Evolutionary conservation across 129 eudicot genomes (phyloP).

Genomic region (Saposhnikovia divaricata): DNA sequence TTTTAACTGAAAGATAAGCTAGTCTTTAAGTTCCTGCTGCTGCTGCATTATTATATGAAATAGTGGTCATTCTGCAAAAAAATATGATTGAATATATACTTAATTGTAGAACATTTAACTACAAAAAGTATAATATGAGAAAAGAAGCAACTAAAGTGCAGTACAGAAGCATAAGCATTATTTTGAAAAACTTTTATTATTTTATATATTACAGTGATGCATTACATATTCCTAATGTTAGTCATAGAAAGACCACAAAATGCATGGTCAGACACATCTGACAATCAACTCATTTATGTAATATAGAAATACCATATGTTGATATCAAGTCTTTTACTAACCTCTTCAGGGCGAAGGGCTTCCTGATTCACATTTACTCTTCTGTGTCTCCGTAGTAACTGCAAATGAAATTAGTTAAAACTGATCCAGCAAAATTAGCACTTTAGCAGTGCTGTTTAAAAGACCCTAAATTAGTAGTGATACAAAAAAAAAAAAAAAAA

Average conservation of each 20-base stretch:
- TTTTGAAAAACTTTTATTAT: not conserved
- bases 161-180: not conserved
- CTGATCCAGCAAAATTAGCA: not conserved
- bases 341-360: constrained; percentile 80
- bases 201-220: not conserved
- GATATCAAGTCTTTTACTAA: constrained; percentile 11
- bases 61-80: not conserved
- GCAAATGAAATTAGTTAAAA: constrained; percentile 11
- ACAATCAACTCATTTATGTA: not conserved
- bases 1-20: not conserved
- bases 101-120: not conserved
- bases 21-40: not conserved
- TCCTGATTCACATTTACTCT: constrained; percentile 61
- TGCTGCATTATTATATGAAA: not conserved
- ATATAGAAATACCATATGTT: not conserved
- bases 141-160: not conserved
- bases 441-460: too few relatives aligned
- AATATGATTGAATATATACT: not conserved
- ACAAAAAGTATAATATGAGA: not conserved
- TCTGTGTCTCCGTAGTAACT: constrained; percentile 89
- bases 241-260: not conserved
- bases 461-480: not conserved
- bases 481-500: not conserved
- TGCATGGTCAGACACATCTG: not conserved
- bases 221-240: not conserved